These are phyloP conservation scores for Boletus hoseneyae DNA, from an alignment of 1,284 basidiomycete genomes.

Conservation along the genomic window DNA sequence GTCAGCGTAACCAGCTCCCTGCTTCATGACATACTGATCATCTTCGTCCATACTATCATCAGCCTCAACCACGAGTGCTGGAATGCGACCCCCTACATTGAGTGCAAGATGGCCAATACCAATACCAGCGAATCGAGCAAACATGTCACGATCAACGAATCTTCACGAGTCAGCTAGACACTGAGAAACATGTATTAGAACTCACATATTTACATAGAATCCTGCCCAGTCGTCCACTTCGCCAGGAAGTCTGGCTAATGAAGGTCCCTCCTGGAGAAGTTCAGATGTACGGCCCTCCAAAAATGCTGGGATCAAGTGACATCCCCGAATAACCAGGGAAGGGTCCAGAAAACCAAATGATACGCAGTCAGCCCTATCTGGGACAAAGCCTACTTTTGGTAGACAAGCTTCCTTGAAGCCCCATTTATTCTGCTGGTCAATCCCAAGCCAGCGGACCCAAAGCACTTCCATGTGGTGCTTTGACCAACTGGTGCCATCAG, in stretches of 20 bases:
- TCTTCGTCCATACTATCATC: too few species aligned
- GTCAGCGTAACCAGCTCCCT: too few species aligned
- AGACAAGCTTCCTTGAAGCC: background rate
- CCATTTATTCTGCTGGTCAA: slow-evolving; percentile 1
- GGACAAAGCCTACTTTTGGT: slow-evolving; percentile 8
- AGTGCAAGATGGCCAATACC: too few species aligned
- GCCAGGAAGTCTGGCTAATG: background rate
- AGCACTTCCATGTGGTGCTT: slow-evolving; percentile 13
- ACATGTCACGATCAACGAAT: too few species aligned
- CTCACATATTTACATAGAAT: slow-evolving; percentile 13
- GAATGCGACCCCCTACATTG: too few species aligned
- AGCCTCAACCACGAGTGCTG: too few species aligned
- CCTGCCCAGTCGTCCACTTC: slow-evolving; percentile 3
- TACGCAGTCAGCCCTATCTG: background rate
- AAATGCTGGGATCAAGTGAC: slow-evolving; percentile 1
- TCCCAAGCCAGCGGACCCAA: slow-evolving; percentile 20
- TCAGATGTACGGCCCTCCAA: background rate
- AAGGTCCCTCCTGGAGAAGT: background rate
- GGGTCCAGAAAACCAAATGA: slow-evolving; percentile 12
- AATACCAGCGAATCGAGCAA: too few species aligned
- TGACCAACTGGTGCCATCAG: too few species aligned
- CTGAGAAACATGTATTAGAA: background rate
- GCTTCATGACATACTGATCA: too few species aligned
- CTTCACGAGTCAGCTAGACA: too few species aligned
- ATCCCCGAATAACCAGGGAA: slow-evolving; percentile 5